Evolutionary conservation across 352 stramenopile genomes (phyloP), one percentile per base, ranked within the genome.

Genomic region (Phytophthora megakarya): DNA sequence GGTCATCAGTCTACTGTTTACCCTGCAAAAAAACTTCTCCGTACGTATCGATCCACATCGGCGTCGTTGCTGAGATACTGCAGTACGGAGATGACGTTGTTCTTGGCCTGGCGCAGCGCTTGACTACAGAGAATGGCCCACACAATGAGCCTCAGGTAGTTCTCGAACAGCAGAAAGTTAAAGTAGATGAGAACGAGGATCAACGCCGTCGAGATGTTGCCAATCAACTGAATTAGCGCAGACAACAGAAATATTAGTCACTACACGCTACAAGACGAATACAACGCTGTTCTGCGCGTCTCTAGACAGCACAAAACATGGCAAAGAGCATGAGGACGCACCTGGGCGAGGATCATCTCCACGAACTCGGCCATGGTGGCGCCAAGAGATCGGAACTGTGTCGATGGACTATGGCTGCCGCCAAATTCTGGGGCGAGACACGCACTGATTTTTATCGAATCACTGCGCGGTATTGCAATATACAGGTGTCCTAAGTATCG

Each of bases 81-180:
- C 19, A 96, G 75, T 58, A 94, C 80, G 4, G 81, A 81, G 18
- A 93, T 70, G 52, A 96, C 80, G 38, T 91, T 94, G 54, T 90
- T 93, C 67, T 94, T 96, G 43, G 87, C 85, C 48, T 92, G 85
- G 3, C 87, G 84, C 66, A 96, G 75, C 40, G 87, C 87, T 44
- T 96, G 85, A 45, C 84, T 93, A 74, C 91, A 92, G 35, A 96
- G 60, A 57, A 94, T 91, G 37, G 84, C 84, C 87, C 87, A 96
- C 13, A 96, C 81, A 50, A 96, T 96, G 35, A 96, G 73, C 6
- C 86, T 77, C 63, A 94, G 48, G 69, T 96, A 96, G 78, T 90
- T 93, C 73, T 96, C 87, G 46, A 96, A 96, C 51, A 96, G 75
- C 39, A 94, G 68, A 64, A 96, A 96, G 75, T 96, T 96, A 65